Evolutionary conservation across 192 early-diverging fungal species (phyloP).

Genomic region (Coemansia sp.): DNA sequence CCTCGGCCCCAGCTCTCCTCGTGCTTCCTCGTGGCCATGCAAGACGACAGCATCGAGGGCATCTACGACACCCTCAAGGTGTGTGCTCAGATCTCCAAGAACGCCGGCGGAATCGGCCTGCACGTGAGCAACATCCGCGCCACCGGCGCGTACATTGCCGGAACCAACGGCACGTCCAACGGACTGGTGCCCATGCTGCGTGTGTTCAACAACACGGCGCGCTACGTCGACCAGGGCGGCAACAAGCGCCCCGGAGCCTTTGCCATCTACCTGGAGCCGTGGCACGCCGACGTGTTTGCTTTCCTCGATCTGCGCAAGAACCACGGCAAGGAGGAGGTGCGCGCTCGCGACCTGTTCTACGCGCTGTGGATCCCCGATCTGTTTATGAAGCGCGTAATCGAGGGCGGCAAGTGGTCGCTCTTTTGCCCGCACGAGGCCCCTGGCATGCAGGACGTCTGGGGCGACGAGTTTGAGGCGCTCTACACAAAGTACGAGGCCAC

Average conservation of each 20-base stretch:
- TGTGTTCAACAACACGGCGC: conserved; percentile 97
- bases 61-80: conserved; percentile 97
- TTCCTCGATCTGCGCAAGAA: conserved; percentile 97
- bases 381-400: conserved; percentile 97
- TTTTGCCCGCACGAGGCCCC: conserved; percentile 95
- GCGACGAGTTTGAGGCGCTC: conserved; percentile 84
- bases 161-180: conserved; percentile 95
- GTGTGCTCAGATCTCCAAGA: conserved; percentile 98
- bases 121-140: conserved; percentile 98
- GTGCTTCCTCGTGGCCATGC: conserved; percentile 95
- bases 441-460: conserved; percentile 88
- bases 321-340: conserved; percentile 95
- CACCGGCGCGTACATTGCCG: conserved; percentile 93
- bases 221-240: conserved; percentile 99
- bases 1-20: conserved; percentile 91
- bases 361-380: conserved; percentile 97
- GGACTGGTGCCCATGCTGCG: conserved; percentile 97
- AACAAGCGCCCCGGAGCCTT: conserved; percentile 98
- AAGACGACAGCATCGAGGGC: conserved; percentile 96
- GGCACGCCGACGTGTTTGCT: conserved; percentile 97
- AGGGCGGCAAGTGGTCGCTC: conserved; percentile 88
- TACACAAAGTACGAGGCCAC: conserved; percentile 82
- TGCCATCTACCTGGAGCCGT: conserved; percentile 98
- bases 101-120: conserved; percentile 95
- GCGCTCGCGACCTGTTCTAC: conserved; percentile 96